Evolutionary conservation across 2,329 filamentous ascomycete genomes (phyloP).

Genomic region (Aureobasidium uvarum): DNA sequence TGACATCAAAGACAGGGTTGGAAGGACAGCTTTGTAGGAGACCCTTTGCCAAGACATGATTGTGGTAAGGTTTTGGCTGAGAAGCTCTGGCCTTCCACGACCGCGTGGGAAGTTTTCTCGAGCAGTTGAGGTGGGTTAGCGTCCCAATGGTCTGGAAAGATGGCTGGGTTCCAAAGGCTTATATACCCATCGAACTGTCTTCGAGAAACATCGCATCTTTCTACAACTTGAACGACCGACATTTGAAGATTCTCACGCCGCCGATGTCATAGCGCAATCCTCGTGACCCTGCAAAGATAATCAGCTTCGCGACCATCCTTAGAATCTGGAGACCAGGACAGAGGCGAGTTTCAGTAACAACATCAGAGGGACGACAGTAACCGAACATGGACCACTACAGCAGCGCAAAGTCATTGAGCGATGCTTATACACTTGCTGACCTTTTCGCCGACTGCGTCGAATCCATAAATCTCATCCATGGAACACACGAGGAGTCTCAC

Average conservation of each 20-base stretch:
- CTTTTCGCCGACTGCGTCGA: slow-evolving; percentile 51
- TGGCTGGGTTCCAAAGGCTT: slow-evolving; percentile 14
- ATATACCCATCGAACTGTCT: neutral
- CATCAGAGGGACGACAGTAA: neutral
- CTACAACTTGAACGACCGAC: neutral
- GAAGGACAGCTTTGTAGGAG: neutral
- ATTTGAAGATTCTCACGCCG: neutral
- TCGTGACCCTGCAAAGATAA: neutral
- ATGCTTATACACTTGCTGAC: slow-evolving; percentile 45
- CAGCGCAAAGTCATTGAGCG: slow-evolving; percentile 35
- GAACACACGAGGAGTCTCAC: slow-evolving; percentile 44
- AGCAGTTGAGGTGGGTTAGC: slow-evolving; percentile 18
- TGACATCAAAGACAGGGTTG: neutral
- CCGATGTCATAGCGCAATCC: slow-evolving; percentile 20
- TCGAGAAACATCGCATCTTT: neutral
- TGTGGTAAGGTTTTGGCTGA: slow-evolving; percentile 15
- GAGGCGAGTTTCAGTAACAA: neutral
- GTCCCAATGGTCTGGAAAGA: slow-evolving; percentile 21
- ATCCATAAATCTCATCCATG: slow-evolving; percentile 48
- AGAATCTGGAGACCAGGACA: neutral
- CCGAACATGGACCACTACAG: neutral
- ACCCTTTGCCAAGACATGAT: slow-evolving; percentile 14
- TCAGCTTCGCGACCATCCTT: neutral
- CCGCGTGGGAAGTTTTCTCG: neutral
- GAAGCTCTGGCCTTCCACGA: slow-evolving; percentile 8